These are phyloP conservation scores for Vachellia pachyceras DNA, from an alignment of 306 rosid genomes.

Conservation along the genomic window DNA sequence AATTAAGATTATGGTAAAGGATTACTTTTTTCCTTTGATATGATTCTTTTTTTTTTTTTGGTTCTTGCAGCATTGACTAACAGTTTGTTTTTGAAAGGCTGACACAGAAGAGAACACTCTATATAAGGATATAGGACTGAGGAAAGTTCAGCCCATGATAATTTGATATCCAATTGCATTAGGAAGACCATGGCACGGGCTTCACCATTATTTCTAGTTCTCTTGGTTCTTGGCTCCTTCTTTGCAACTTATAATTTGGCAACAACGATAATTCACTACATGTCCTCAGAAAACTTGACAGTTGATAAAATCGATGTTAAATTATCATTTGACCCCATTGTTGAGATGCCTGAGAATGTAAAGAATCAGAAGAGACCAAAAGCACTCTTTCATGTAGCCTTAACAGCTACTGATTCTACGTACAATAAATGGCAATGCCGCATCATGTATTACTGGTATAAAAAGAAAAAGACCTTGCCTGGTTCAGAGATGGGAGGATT, in stretches of 20 bases:
- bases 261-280: slow-evolving; percentile 61
- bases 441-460: too few species aligned
- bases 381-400: too few species aligned
- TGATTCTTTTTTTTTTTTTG: background rate
- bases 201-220: slow-evolving; percentile 68
- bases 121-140: slow-evolving; percentile 28
- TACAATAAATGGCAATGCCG: too few species aligned
- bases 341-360: too few species aligned
- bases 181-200: slow-evolving; percentile 71
- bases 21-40: slow-evolving; percentile 8
- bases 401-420: too few species aligned
- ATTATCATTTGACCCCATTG: too few species aligned
- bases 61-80: slow-evolving; percentile 18
- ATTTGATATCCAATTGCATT: slow-evolving; percentile 43
- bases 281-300: slow-evolving; percentile 53
- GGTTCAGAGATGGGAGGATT: too few species aligned
- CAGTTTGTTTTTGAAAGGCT: slow-evolving; percentile 34
- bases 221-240: slow-evolving; percentile 77
- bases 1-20: slow-evolving; percentile 21
- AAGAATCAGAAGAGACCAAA: too few species aligned
- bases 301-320: slow-evolving; percentile 31
- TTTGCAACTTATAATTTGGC: slow-evolving; percentile 80
- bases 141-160: slow-evolving; percentile 45
- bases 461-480: too few species aligned
- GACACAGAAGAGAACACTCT: slow-evolving; percentile 38